Evolutionary conservation across 2,329 filamentous ascomycete species (phyloP), one percentile per base, ranked within the genome.

Genomic region (Nothopassalora personata): DNA sequence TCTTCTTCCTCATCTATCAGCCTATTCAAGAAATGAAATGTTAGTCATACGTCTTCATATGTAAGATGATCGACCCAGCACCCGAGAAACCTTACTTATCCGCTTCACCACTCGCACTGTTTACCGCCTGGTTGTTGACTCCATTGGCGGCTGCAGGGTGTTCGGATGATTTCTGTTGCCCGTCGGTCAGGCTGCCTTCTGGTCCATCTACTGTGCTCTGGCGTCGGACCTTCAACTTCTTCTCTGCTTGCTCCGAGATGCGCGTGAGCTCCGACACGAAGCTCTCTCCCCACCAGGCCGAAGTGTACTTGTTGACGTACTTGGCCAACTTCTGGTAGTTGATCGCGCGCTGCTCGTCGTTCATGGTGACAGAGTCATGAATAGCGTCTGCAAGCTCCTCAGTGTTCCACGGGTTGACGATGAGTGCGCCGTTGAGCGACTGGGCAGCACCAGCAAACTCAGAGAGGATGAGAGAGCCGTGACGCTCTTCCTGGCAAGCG

Each of bases 341-440:
- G 58, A 87, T 80, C 60, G 87, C 86, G 55, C 91, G 86, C 77
- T 94, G 89, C 75, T 96, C 92, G 18, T 91, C 86, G 55, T 88
- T 88, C 91, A 97, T 97, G 56, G 92, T 96, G 47, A 97, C 91
- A n/a, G 93, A 91, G 66, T 96, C 91, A 74, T 97, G 89, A 66
- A 97, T 92, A 5, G 92, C 90, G 68, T 91, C 90, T 45, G 93
- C 92, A 39, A 97, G 80, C 74, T 97, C 93, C 72, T 97, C 92
- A 0, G 92, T 97, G 74, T 97, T 97, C 94, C 94, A 99, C 0
- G 94, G 94, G 75, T 99, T 99, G 70, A 97, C 90, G 56, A 97
- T 92, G 54, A 97, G 81, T 67, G 90, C 91, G 61, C 93, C 93
- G 67, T 96, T 97, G 59, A 99, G 82, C 63, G 89, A 94, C 76